A percentile compares a stretch with the other conserved stretches of the same genome.
phyloP scores from a whole-genome alignment of 116 monocot species.

The Posidonia oceanica region DNA sequence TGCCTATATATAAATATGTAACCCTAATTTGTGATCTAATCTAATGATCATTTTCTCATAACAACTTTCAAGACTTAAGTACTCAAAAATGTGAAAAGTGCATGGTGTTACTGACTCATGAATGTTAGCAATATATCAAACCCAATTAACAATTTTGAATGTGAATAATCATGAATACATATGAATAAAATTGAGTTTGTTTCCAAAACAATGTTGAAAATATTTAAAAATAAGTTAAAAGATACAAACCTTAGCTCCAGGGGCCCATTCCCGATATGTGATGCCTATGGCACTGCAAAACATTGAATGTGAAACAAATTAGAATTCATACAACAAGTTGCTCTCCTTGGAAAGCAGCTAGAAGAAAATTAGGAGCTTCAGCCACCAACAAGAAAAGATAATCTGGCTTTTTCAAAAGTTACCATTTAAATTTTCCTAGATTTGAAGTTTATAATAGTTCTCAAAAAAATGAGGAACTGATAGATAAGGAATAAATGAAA shows the following conservation, averaged over 20 bases:
- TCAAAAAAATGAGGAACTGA: no score
- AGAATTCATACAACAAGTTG: neutral
- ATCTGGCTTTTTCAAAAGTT: no score
- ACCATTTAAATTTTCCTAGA: no score
- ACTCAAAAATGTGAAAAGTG: neutral
- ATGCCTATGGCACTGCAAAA: slow-evolving; percentile 63
- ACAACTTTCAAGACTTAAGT: neutral
- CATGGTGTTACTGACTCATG: neutral
- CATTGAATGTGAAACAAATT: neutral
- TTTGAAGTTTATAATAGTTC: no score
- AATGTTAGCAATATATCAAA: neutral
- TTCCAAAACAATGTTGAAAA: neutral
- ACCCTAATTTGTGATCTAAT: no score
- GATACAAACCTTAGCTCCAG: slow-evolving; percentile 86
- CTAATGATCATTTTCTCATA: no score
- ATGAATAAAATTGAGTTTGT: no score
- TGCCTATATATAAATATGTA: no score
- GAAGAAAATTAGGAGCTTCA: neutral
- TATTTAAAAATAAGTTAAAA: neutral
- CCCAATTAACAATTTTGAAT: no score
- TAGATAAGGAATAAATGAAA: no score
- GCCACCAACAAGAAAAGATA: no score
- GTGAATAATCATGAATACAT: no score
- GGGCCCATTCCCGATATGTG: slow-evolving; percentile 99
- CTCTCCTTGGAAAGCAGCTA: neutral